Evolutionary conservation across 306 rosid species (phyloP), one percentile per base, ranked within the genome.

Genomic region (Pterocarpus santalinus): DNA sequence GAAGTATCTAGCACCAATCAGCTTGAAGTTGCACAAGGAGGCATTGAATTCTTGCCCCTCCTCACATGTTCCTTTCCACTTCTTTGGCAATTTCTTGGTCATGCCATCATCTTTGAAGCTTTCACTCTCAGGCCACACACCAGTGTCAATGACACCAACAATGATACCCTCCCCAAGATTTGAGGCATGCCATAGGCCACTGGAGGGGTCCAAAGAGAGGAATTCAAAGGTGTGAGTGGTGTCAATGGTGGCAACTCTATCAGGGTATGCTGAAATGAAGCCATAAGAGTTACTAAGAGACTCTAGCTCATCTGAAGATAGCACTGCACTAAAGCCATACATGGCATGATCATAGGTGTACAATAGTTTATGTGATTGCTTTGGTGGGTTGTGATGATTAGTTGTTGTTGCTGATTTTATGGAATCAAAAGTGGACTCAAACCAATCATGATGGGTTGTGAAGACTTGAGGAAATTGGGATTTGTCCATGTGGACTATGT

Each of bases 1-100:
- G 84, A 86, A 82, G 30, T 46, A 82, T 67, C 76, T 82, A 2
- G 80, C 86, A 15, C 89, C 89, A 28, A 82, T 86, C 4, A 82
- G 44, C 9, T 79, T 79, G 60, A 62, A 76, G 63, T 79, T 85
- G 28, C 88, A 82, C 75, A 81, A 5, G 43, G 88, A 81, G 34
- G 56, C 32, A 65, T 78, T 73, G 5, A 81, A 85, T 0, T 78
- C 80, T 73, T 85, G 83, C 5, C 86, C 83, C 16, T 11, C 79
- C 68, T 85, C 76, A 71, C 88, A 76, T 2, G 30, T 47, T 61
- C 85, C 82, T 34, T 71, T 76, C 85, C 83, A 85, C 53, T 8
- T 70, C 9, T 8, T 13, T n/a, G 76, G 85, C 4, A 68, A 36
- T 34, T 65, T 72, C 32, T 43, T 49, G 22, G 65, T 49, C 88